Evolutionary conservation across 306 rosid species (phyloP).

Genomic region (Pachyrhizus erosus): DNA sequence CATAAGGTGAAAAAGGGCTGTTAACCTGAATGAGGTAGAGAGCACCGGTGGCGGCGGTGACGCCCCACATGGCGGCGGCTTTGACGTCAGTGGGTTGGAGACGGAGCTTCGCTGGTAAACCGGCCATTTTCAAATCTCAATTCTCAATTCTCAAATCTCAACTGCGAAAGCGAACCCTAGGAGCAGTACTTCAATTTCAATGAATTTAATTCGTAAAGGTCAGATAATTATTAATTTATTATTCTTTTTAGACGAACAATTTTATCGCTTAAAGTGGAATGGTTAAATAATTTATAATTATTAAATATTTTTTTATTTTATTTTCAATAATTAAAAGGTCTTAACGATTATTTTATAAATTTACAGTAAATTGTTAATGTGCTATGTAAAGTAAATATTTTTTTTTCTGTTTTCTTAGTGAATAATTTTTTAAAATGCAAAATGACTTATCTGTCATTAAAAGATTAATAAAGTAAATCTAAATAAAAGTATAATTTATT

Average conservation of each 20-base stretch:
- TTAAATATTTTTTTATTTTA: too few relatives aligned
- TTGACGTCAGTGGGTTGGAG: constrained; percentile 64
- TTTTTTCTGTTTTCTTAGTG: too few relatives aligned
- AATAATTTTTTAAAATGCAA: too few relatives aligned
- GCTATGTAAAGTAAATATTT: too few relatives aligned
- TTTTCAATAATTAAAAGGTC: too few relatives aligned
- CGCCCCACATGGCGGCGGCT: constrained; percentile 90
- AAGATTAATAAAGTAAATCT: too few relatives aligned
- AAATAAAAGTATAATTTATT: too few relatives aligned
- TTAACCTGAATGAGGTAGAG: constrained; percentile 74
- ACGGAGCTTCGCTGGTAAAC: constrained; percentile 58
- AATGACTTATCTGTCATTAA: too few relatives aligned
- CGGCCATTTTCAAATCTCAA: constrained; percentile 55
- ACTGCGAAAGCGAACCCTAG: constrained; percentile 47
- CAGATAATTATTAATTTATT: background rate
- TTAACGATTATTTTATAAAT: too few relatives aligned
- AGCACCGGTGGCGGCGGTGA: constrained; percentile 69
- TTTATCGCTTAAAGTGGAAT: background rate
- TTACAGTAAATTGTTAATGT: too few relatives aligned
- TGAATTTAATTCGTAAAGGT: too few relatives aligned
- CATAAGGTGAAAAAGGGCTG: background rate
- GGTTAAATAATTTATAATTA: background rate
- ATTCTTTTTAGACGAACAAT: too few relatives aligned
- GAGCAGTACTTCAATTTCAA: background rate
- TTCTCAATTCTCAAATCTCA: constrained; percentile 7